A percentile compares a stretch with the other conserved stretches of the same genome.
These are phyloP conservation scores for Punica granatum DNA, from an alignment of 345 rosid genomes.

Conservation along the genomic window DNA sequence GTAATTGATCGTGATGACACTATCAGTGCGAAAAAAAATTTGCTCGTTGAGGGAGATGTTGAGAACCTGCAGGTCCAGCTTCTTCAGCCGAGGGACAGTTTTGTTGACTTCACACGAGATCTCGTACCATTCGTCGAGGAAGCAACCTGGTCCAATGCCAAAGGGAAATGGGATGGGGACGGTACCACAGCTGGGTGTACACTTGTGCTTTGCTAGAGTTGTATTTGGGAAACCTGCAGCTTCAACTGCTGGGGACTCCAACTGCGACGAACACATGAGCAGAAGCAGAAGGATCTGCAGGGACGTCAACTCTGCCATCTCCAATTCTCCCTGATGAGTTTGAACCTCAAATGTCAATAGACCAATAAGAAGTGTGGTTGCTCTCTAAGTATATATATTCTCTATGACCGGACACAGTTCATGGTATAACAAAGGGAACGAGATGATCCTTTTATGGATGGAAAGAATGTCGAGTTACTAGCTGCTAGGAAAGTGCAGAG, in stretches of 20 bases:
- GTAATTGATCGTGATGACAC: background rate
- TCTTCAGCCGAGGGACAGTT: background rate
- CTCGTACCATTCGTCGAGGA: slow-evolving; percentile 1
- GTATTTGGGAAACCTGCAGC: background rate
- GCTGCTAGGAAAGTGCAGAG: background rate
- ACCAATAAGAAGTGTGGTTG: background rate
- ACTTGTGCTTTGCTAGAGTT: background rate
- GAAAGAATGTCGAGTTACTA: no score
- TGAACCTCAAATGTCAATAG: background rate
- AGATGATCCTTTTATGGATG: background rate
- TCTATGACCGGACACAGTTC: no score
- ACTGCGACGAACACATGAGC: background rate
- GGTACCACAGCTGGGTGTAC: background rate
- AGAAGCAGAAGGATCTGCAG: background rate
- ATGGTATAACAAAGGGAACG: no score
- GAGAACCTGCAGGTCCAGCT: slow-evolving; percentile 2
- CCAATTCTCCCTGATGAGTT: background rate
- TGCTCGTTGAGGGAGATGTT: background rate
- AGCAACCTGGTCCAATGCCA: background rate
- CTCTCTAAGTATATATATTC: no score
- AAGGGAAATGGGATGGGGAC: slow-evolving; percentile 7
- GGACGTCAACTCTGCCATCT: background rate
- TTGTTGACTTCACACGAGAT: background rate
- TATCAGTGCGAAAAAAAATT: background rate
- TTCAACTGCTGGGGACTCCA: background rate